These are phyloP conservation scores for Peronosclerospora sorghi DNA, from an alignment of 352 stramenopile species.

Conservation along the genomic window DNA sequence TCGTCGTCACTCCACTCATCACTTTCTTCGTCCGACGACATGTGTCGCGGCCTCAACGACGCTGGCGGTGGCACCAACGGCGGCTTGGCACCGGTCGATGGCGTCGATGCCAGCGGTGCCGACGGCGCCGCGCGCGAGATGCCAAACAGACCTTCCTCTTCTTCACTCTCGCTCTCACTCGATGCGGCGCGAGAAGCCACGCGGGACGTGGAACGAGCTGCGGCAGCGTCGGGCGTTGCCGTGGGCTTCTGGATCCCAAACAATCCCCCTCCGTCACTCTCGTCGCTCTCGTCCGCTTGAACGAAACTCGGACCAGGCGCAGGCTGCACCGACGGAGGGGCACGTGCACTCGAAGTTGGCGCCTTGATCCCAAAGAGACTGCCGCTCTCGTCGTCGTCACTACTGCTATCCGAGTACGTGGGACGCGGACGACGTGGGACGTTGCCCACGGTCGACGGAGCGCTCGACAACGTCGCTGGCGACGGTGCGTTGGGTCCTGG, in stretches of 20 bases:
- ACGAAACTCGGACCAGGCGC: too few species aligned
- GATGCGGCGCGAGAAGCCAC: conserved; percentile 11
- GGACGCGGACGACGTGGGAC: conserved; percentile 2
- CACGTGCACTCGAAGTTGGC: conserved; percentile 4
- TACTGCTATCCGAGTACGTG: conserved; percentile 27
- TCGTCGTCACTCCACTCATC: conserved; percentile 58
- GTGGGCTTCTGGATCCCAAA: conserved; percentile 20
- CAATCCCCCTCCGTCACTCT: conserved; percentile 22
- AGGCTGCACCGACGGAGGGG: conserved; percentile 6
- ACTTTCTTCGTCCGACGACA: conserved; percentile 39
- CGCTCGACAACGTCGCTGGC: conserved; percentile 3
- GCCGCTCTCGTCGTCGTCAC: conserved; percentile 30
- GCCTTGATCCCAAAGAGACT: conserved; percentile 42
- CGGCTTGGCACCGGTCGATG: conserved; percentile 4
- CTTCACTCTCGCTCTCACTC: conserved; percentile 13
- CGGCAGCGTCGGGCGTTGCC: neutral
- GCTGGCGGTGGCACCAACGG: conserved; percentile 16
- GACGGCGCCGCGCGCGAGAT: conserved; percentile 14
- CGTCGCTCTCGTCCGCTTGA: too few species aligned
- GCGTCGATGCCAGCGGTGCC: neutral
- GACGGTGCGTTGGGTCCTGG: too few species aligned
- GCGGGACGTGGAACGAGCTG: neutral
- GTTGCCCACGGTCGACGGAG: neutral
- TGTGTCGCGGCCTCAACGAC: conserved; percentile 32
- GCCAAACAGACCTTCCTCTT: conserved; percentile 37